These are phyloP conservation scores for Dissophora ornata DNA, from an alignment of 192 early-diverging fungal species.

Conservation along the genomic window DNA sequence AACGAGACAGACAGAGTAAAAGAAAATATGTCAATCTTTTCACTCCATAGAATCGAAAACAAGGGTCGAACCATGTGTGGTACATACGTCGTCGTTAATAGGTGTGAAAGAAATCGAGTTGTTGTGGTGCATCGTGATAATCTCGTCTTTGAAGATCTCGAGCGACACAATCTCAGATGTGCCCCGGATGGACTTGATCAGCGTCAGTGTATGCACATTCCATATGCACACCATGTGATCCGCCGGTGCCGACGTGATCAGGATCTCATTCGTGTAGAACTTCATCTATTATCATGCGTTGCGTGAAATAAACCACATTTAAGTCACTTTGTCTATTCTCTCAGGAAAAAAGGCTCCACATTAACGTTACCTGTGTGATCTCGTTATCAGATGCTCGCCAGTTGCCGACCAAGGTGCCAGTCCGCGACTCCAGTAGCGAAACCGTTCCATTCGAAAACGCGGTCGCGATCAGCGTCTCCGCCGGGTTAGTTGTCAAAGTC, in stretches of 20 bases:
- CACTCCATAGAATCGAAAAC: neutral
- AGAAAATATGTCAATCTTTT: neutral
- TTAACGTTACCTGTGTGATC: slow-evolving; percentile 65
- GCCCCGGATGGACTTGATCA: slow-evolving; percentile 67
- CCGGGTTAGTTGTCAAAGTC: slow-evolving; percentile 53
- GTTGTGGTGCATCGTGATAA: slow-evolving; percentile 67
- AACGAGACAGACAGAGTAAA: neutral
- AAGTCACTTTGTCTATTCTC: too few relatives aligned
- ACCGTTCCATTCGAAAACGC: slow-evolving; percentile 66
- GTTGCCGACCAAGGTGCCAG: slow-evolving; percentile 62
- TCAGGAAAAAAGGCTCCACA: too few relatives aligned
- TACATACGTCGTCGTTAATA: slow-evolving; percentile 69
- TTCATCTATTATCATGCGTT: slow-evolving; percentile 55
- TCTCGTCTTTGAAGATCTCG: slow-evolving; percentile 70
- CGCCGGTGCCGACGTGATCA: slow-evolving; percentile 65
- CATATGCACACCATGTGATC: slow-evolving; percentile 70
- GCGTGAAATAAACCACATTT: neutral
- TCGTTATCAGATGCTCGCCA: slow-evolving; percentile 71
- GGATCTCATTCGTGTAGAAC: slow-evolving; percentile 65
- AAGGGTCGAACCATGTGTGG: too few relatives aligned
- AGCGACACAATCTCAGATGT: slow-evolving; percentile 63
- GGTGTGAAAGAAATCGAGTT: slow-evolving; percentile 70
- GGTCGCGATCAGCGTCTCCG: slow-evolving; percentile 65
- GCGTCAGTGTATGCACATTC: slow-evolving; percentile 58
- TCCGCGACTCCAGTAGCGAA: slow-evolving; percentile 64